Conservation (phyloP, 768 basidiomycete genomes). For the Tulasnella sp. region DNA sequence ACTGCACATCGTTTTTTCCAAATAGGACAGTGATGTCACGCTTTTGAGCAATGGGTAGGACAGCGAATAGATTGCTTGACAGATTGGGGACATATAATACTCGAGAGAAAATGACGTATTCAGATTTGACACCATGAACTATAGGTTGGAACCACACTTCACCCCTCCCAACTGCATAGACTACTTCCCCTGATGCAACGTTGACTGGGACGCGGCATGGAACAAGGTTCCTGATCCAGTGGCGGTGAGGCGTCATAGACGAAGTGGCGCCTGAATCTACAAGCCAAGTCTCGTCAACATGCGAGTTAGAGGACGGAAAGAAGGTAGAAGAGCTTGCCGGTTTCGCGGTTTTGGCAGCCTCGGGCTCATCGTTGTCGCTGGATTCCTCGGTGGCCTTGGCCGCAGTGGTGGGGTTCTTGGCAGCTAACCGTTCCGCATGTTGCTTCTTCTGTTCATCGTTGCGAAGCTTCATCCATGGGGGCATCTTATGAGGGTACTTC, state of each 20-base stretch:
- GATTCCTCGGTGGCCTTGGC: no score
- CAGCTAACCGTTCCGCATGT: no score
- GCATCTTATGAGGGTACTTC: no score
- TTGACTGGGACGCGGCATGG: slow-evolving; percentile 28
- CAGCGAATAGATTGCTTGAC: slow-evolving; percentile 1
- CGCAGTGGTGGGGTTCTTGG: no score
- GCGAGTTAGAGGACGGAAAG: background rate
- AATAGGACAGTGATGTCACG: background rate
- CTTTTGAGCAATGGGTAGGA: background rate
- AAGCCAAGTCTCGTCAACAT: slow-evolving; percentile 34
- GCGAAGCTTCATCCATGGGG: no score
- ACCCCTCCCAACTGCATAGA: slow-evolving; percentile 37
- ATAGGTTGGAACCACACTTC: slow-evolving; percentile 35
- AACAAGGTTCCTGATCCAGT: slow-evolving; percentile 37
- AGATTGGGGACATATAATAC: no score
- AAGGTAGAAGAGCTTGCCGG: background rate
- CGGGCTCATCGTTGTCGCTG: no score
- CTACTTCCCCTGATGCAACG: slow-evolving; percentile 29
- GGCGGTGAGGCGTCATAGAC: slow-evolving; percentile 40
- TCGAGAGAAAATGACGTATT: background rate
- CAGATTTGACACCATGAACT: slow-evolving; percentile 19
- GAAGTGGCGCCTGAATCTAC: slow-evolving; percentile 40
- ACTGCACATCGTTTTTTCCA: background rate
- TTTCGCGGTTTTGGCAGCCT: background rate
- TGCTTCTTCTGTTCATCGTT: no score